phyloP scores from a whole-genome alignment of 306 rosid genomes.

The Lablab purpureus region DNA sequence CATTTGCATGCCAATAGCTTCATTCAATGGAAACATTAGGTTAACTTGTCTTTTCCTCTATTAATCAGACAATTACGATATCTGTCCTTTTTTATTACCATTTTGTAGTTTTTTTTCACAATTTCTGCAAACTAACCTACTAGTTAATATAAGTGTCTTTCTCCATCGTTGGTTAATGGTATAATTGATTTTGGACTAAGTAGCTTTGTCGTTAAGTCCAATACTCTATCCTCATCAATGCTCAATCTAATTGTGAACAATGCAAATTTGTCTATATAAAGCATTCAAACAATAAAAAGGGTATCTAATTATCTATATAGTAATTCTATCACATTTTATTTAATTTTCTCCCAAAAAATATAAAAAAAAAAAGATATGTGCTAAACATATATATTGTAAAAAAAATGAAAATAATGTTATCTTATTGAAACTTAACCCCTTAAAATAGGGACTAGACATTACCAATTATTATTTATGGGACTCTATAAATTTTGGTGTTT shows the following conservation, averaged over 20 bases:
- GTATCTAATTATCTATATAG: not conserved
- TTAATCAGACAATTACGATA: conserved; percentile 31
- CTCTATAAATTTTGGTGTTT: not conserved
- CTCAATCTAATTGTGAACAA: conserved; percentile 9
- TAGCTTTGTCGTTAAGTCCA: conserved; percentile 38
- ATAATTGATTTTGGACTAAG: conserved; percentile 34
- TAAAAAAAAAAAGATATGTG: too few species aligned
- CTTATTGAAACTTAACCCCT: not conserved
- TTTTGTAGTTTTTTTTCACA: not conserved
- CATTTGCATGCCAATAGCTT: conserved; percentile 32
- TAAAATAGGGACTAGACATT: conserved; percentile 12
- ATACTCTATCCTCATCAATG: conserved; percentile 7
- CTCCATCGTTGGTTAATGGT: conserved; percentile 21
- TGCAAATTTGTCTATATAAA: conserved; percentile 4
- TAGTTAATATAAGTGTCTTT: conserved; percentile 8
- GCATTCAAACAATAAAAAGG: not conserved
- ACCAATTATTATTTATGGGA: conserved; percentile 3
- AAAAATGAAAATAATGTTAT: not conserved
- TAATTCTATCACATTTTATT: not conserved
- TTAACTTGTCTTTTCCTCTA: conserved; percentile 39
- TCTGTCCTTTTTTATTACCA: conserved; percentile 11
- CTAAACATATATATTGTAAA: too few species aligned
- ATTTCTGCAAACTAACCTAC: conserved; percentile 3
- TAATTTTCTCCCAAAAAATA: not conserved
- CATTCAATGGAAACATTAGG: conserved; percentile 37